Percentiles rank a stretch among this genome's conserved stretches.
Evolutionary conservation across 164 flowering plant genomes (phyloP).

Genomic region (Liquidambar formosana): DNA sequence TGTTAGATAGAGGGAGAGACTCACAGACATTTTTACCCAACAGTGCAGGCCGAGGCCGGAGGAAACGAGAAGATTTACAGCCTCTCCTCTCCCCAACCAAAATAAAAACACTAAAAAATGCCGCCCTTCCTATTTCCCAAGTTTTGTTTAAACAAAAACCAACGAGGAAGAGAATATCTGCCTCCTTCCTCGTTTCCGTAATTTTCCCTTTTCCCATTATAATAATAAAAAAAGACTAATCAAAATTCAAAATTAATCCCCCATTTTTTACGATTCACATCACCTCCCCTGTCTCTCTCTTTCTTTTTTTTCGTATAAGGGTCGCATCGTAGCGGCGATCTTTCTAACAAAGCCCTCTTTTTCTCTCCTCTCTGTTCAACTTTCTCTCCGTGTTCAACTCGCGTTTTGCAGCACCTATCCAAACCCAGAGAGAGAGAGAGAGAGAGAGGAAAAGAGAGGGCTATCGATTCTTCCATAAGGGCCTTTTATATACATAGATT

Average conservation of each 20-base stretch:
- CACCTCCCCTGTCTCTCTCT: neutral
- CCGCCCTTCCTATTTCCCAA: neutral
- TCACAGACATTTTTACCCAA: neutral
- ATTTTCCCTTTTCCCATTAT: neutral
- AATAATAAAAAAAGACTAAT: neutral
- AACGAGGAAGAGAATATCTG: too few relatives aligned
- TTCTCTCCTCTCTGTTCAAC: constrained; percentile 14
- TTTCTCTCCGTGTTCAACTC: constrained; percentile 43
- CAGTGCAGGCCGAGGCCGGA: constrained; percentile 14
- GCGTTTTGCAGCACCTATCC: constrained; percentile 25
- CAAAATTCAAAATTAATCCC: neutral
- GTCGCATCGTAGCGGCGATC: constrained; percentile 8
- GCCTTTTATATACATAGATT: too few relatives aligned
- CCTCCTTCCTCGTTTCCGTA: neutral
- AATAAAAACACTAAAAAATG: too few relatives aligned
- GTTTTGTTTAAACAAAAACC: too few relatives aligned
- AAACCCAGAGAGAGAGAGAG: too few relatives aligned
- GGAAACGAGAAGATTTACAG: constrained; percentile 3
- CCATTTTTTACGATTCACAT: neutral
- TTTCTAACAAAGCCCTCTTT: constrained; percentile 2
- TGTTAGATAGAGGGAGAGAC: too few relatives aligned
- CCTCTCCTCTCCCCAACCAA: neutral
- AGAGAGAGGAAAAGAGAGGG: too few relatives aligned
- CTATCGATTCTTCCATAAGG: too few relatives aligned
- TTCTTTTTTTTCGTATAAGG: constrained; percentile 2